A percentile compares a stretch with the other conserved stretches of the same genome.
phyloP scores from a whole-genome alignment of 2,329 filamentous ascomycete genomes.

The Penicillium sp. region DNA sequence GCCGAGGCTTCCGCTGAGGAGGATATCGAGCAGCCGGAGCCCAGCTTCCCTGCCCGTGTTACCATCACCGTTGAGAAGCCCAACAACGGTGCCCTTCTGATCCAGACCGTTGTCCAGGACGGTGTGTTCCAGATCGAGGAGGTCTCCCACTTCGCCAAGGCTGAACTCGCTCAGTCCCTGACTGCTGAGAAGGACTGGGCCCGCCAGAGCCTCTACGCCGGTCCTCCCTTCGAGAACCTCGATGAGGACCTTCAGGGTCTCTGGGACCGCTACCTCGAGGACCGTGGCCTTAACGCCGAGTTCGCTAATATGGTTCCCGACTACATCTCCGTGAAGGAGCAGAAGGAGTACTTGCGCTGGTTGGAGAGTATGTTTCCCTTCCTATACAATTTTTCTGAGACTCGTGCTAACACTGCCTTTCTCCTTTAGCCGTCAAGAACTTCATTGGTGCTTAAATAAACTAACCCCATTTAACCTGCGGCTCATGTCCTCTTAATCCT shows the following conservation, averaged over 20 bases:
- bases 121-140: constrained; percentile 85
- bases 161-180: constrained; percentile 71
- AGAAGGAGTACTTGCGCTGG: constrained; percentile 93
- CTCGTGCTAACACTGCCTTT: constrained; percentile 6
- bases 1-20: constrained; percentile 41
- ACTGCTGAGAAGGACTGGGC: constrained; percentile 74
- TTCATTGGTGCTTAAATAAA: constrained; percentile 69
- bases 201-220: constrained; percentile 77
- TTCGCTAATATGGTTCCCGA: constrained; percentile 90
- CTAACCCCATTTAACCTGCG: constrained; percentile 39
- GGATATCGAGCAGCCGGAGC: constrained; percentile 50
- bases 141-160: constrained; percentile 80
- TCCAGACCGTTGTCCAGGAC: constrained; percentile 83
- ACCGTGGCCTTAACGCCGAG: constrained; percentile 83
- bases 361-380: constrained; percentile 59
- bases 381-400: not conserved
- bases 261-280: constrained; percentile 90
- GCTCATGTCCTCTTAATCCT: constrained; percentile 28
- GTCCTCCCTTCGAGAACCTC: constrained; percentile 88
- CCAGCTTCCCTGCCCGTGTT: constrained; percentile 74
- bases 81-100: constrained; percentile 76
- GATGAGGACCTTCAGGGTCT: constrained; percentile 93
- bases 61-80: constrained; percentile 88
- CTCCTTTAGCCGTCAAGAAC: constrained; percentile 65
- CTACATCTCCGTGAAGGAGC: constrained; percentile 98